Base-by-base conservation (phyloP, 371 early-diverging fungal genomes). In the Actinomucor elegans region DNA sequence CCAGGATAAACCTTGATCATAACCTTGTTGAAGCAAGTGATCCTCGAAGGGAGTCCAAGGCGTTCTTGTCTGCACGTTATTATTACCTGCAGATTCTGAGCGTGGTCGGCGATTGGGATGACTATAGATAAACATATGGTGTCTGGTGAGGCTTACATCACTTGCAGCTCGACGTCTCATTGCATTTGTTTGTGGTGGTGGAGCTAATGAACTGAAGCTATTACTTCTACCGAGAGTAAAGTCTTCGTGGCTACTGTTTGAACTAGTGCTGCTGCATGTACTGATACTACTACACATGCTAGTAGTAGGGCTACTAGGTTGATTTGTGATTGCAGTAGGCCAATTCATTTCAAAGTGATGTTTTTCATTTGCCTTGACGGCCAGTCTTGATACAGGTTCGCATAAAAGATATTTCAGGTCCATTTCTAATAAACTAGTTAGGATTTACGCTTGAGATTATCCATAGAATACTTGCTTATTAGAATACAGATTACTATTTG, bases 11-110 rank as follows among this genome's bases (percentile, higher is more conserved):
- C 77, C 77, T 59, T 77, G 67, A 27, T 52, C 57, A 29, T 73
- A 73, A 9, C 77, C 77, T 55, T 71, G 67, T 48, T 67, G 73
- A 41, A 77, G 65, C 47, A 77, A 53, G 32, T 71, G 65, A 40
- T 77, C 77, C 49, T 77, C 77, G 36, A 62, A 67, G 15, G 73
- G 69, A 20, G 73, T 69, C 77, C 77, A 77, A 23, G 77, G 77
- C 36, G 71, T 71, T 40, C 77, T 71, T n/a, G 73, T 73, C 56
- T 75, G 75, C 17, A 69, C 55, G 27, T 59, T 41, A 14, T 28
- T 54, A 26, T 41, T 50, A 5, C 56, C 36, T 42, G 65, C 41
- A 28, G 64, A 63, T 50, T 58, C 54, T 29, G 64, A 63, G 37
- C 64, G 42, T 28, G 52, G 50, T 54, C 64, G 44, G 18, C 55